These are phyloP conservation scores for Multifurca ochricompacta DNA, from an alignment of 768 basidiomycete genomes.

Conservation along the genomic window DNA sequence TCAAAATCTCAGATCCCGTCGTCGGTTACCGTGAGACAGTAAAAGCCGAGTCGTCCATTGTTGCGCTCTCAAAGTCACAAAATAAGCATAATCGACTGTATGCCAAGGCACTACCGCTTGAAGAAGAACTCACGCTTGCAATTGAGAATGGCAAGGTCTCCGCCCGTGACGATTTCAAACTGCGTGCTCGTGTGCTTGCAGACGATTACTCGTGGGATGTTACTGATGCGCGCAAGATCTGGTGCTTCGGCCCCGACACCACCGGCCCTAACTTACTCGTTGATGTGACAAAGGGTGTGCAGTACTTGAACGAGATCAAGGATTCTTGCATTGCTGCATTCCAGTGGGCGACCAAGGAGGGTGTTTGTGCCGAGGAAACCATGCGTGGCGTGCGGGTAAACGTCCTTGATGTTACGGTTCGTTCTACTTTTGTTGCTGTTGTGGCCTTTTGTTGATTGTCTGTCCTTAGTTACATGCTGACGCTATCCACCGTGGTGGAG, in stretches of 20 bases:
- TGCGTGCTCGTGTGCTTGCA: conserved; percentile 89
- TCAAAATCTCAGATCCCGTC: conserved; percentile 97
- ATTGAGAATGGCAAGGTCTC: conserved; percentile 83
- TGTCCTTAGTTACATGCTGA: conserved; percentile 79
- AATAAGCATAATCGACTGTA: conserved; percentile 99
- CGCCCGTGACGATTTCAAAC: conserved; percentile 96
- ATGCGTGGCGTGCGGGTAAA: conserved; percentile 99
- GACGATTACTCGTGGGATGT: conserved; percentile 99
- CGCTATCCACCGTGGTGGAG: conserved; percentile 99
- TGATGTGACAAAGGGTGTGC: conserved; percentile 98
- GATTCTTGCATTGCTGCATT: conserved; percentile 98
- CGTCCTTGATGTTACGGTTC: conserved; percentile 88
- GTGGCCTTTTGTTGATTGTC: conserved; percentile 1
- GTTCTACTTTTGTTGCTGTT: conserved; percentile 23
- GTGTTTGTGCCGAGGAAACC: conserved; percentile 93
- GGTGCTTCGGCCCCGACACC: conserved; percentile 99
- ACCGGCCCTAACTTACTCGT: conserved; percentile 95
- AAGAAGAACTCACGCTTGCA: conserved; percentile 88
- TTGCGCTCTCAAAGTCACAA: conserved; percentile 97
- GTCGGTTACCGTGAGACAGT: conserved; percentile 98
- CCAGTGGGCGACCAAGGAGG: conserved; percentile 99
- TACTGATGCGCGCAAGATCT: conserved; percentile 98
- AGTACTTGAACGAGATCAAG: conserved; percentile 99
- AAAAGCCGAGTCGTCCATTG: conserved; percentile 89
- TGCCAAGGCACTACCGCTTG: conserved; percentile 86